Evolutionary conservation across 352 stramenopile species (phyloP), one percentile per base, ranked within the genome.

Genomic region (Phytophthora uliginosa): DNA sequence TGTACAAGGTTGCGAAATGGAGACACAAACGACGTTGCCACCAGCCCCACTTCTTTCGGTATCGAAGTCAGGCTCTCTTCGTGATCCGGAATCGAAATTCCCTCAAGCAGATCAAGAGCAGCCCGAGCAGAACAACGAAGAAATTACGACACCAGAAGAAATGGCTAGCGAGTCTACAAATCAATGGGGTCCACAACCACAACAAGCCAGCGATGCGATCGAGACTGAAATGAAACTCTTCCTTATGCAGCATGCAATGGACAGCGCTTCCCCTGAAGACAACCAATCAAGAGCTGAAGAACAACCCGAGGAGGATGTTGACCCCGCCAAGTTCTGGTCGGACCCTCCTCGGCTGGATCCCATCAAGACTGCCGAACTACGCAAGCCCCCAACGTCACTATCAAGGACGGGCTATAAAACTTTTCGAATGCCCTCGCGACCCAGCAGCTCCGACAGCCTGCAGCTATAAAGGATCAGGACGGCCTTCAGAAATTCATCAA

Each of bases 161-260:
- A 15, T 7, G 34, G 13, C 18, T n/a, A n/a, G 38, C 38, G 38
- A 45, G 13, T n/a, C 38, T 6, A 45, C 38, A 17, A 47, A 48
- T 18, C 12, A 45, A 4, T 45, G 38, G 38, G 38, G 40, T 7
- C 2, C 58, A 48, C 71, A 86, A 26, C 3, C 58, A 48, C 71
- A 86, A 26, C 33, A 80, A 4, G 76, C 86, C 50, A 74, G 77
- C 9, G 68, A 73, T 4, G 18, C 64, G 3, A 78, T 90, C 34
- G 84, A 89, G 33, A 63, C 76, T n/a, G 77, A 88, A 64, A 92
- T 92, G 85, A 89, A 89, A 61, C 48, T 68, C 38, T 77, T 81
- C n/a, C 79, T 92, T 1, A 48, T 86, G 7, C 55, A 79, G 57
- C 69, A 86, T 52, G 70, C 61, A 18, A 48, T 38, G 48, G 69